Evolutionary conservation across 768 basidiomycete species (phyloP).

Genomic region (Grammothele lineata): DNA sequence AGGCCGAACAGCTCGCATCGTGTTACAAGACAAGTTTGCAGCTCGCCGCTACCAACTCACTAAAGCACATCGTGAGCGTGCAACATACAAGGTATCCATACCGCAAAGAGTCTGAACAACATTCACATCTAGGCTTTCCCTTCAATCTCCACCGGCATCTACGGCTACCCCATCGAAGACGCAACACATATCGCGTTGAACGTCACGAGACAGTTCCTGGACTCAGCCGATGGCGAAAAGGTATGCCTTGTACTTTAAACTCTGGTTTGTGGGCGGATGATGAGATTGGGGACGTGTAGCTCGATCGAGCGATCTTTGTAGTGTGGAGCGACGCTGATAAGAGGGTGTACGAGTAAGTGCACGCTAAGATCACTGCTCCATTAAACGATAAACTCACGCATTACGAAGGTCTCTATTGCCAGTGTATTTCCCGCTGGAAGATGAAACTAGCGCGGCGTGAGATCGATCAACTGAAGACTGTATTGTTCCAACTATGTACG

Average conservation of each 20-base stretch:
- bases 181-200: constrained; percentile 70
- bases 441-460: background rate
- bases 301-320: constrained; percentile 74
- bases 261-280: background rate
- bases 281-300: constrained; percentile 18
- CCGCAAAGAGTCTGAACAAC: background rate
- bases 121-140: constrained; percentile 72
- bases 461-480: too few relatives aligned
- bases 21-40: constrained; percentile 66
- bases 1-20: constrained; percentile 54
- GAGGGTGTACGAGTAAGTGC: constrained; percentile 58
- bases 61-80: constrained; percentile 61
- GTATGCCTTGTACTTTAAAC: constrained; percentile 16
- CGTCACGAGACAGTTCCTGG: constrained; percentile 52
- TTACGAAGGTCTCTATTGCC: constrained; percentile 47
- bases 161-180: constrained; percentile 70
- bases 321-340: constrained; percentile 67
- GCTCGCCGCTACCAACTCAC: constrained; percentile 53
- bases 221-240: constrained; percentile 44
- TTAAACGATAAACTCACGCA: too few relatives aligned
- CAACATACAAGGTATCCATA: background rate
- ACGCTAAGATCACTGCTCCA: background rate
- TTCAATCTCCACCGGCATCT: constrained; percentile 75
- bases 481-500: too few relatives aligned
- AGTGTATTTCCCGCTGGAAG: constrained; percentile 51